phyloP scores from a whole-genome alignment of 1,139 yeast species.

The Blastobotrys capitulatus region DNA sequence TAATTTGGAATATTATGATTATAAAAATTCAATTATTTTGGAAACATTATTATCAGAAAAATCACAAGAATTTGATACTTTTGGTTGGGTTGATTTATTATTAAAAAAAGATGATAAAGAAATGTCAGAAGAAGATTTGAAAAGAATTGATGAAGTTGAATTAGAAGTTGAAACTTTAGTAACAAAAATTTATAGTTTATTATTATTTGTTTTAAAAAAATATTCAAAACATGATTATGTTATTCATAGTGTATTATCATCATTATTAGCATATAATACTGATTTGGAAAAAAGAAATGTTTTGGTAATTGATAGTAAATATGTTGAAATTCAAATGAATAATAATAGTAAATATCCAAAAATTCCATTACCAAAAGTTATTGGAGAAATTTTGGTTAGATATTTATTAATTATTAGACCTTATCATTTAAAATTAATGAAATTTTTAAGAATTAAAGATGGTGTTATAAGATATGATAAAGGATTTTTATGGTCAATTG shows the following conservation, averaged over 20 bases:
- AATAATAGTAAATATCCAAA: not conserved
- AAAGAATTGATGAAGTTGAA: not conserved
- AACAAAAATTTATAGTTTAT: not conserved
- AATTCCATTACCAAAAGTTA: not conserved
- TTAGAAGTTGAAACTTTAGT: not conserved
- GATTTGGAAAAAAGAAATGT: not conserved
- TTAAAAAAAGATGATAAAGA: not conserved
- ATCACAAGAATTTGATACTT: not conserved
- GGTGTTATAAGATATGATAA: not conserved
- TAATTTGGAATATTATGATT: not conserved
- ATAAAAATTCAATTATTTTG: not conserved
- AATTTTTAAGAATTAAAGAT: not conserved
- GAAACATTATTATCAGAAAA: not conserved
- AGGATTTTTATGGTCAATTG: not conserved
- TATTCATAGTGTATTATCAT: not conserved
- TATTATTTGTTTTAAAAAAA: not conserved
- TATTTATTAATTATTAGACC: not conserved
- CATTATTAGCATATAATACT: not conserved
- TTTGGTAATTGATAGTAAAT: not conserved
- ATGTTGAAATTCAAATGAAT: not conserved
- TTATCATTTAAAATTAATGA: not conserved
- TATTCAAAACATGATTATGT: no score
- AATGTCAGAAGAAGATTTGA: not conserved
- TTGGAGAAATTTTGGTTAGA: conserved; percentile 2
- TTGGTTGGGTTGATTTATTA: not conserved